Evolutionary conservation across 2,329 filamentous ascomycete species (phyloP), one percentile per base, ranked within the genome.

Genomic region (Fusarium hostae): DNA sequence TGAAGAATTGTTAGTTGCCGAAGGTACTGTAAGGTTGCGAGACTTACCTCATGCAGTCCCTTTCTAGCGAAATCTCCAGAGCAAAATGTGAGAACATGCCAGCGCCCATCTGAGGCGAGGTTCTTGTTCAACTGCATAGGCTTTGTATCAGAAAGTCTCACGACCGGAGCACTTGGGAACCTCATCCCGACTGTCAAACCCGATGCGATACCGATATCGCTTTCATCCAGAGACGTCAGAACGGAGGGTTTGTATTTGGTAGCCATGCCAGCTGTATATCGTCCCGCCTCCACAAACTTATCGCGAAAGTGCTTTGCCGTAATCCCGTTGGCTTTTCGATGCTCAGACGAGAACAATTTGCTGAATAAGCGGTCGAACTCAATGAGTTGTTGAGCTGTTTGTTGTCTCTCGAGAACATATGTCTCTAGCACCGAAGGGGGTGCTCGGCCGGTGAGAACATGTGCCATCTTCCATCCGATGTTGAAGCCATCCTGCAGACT

Each of bases 401-500:
- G 81, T 37, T 74, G 86, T 79, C 88, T 81, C 67, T 90, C 88
- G 12, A 78, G 61, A 30, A 86, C 83, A 63, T 89, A 89, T 0
- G 85, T 87, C 3, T 81, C 71, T 0, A 90, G 79, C 1, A 72
- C 57, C 1, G 47, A 45, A 2, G 58, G 24, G 0, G 51, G 61
- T 5, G 68, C 64, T 16, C 69, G 66, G 1, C 56, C 69, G 5
- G 84, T 83, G 35, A 81, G 74, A 0, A 85, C 84, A 10, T 81
- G 75, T 0, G 83, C 86, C 6, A 89, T 75, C 73, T 89, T 89
- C 87, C 87, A 89, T 1, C 85, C 86, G 0, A 89, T 83, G 52
- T 88, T 89, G 76, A 73, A 77, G 2, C 69, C 79, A 77, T 93
- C 91, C 73, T 92, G 90, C 85, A 93, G 90, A 35, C 85, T 88